Percentiles rank a stretch among this genome's conserved stretches.
Conservation (phyloP, 352 stramenopile genomes). For the Globisporangium alternatum region DNA sequence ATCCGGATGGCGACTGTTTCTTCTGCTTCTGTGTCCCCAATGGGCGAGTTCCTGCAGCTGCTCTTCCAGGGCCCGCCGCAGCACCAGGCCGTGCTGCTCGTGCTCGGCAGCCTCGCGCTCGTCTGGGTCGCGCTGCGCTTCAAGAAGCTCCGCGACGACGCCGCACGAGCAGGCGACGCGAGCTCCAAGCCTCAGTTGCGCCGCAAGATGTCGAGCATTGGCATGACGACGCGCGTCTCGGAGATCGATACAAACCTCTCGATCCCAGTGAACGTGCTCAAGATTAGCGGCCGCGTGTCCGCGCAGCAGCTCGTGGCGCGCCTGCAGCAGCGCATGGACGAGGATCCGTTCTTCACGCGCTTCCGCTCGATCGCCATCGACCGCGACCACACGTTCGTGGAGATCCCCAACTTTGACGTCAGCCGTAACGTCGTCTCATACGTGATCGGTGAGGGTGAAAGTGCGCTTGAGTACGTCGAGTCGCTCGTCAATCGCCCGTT, state of each 20-base stretch:
- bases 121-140: slow-evolving; percentile 16
- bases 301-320: slow-evolving; percentile 43
- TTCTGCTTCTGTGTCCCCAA: background rate
- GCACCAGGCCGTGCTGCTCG: slow-evolving; percentile 20
- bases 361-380: slow-evolving; percentile 62
- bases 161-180: slow-evolving; percentile 15
- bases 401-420: slow-evolving; percentile 56
- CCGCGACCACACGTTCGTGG: slow-evolving; percentile 50
- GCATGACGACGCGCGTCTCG: slow-evolving; percentile 63
- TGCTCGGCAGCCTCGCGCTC: slow-evolving; percentile 19
- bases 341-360: slow-evolving; percentile 65
- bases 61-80: slow-evolving; percentile 15
- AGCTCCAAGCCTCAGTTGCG: slow-evolving; percentile 25
- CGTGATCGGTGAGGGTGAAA: slow-evolving; percentile 48
- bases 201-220: slow-evolving; percentile 70
- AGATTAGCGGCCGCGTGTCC: slow-evolving; percentile 45
- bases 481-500: slow-evolving; percentile 67
- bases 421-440: slow-evolving; percentile 53
- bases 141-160: background rate
- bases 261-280: slow-evolving; percentile 67
- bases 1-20: background rate
- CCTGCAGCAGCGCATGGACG: slow-evolving; percentile 43
- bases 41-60: slow-evolving; percentile 11
- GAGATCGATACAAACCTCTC: slow-evolving; percentile 76
- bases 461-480: slow-evolving; percentile 61